These are phyloP conservation scores for Gremmenia infestans DNA, from an alignment of 2,329 filamentous ascomycete genomes.

Conservation along the genomic window DNA sequence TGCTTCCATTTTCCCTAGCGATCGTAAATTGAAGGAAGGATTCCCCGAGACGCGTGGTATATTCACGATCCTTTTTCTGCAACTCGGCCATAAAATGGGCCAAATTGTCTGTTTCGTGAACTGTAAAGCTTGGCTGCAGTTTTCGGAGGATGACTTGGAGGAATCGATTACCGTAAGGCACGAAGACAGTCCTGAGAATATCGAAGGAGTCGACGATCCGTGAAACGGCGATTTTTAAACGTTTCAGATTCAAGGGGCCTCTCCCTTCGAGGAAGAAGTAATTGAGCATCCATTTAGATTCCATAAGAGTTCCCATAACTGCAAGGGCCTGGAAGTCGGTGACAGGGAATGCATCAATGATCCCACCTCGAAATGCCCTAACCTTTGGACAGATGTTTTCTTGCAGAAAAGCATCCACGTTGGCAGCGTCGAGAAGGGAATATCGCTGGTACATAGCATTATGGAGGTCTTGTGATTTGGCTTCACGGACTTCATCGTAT, in stretches of 20 bases:
- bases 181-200: slow-evolving; percentile 8
- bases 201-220: slow-evolving; percentile 3
- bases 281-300: slow-evolving; percentile 15
- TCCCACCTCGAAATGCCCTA: slow-evolving; percentile 6
- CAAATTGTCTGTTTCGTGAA: slow-evolving; percentile 3
- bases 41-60: not conserved
- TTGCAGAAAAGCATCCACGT: slow-evolving; percentile 20
- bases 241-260: slow-evolving; percentile 4
- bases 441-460: slow-evolving; percentile 10
- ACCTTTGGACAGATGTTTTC: slow-evolving; percentile 12
- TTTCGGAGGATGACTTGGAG: slow-evolving; percentile 8
- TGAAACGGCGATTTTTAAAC: not conserved
- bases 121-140: slow-evolving; percentile 4
- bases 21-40: not conserved
- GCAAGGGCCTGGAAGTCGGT: slow-evolving; percentile 11
- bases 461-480: slow-evolving; percentile 2
- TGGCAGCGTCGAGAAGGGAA: slow-evolving; percentile 15
- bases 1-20: not conserved
- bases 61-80: not conserved
- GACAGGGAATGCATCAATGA: slow-evolving; percentile 10
- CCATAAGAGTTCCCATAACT: slow-evolving; percentile 7
- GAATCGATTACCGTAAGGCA: slow-evolving; percentile 1
- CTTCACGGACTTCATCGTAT: slow-evolving; percentile 1
- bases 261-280: slow-evolving; percentile 13
- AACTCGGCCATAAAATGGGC: not conserved